phyloP scores from a whole-genome alignment of 768 basidiomycete genomes.

The Nidularia pulvinata region DNA sequence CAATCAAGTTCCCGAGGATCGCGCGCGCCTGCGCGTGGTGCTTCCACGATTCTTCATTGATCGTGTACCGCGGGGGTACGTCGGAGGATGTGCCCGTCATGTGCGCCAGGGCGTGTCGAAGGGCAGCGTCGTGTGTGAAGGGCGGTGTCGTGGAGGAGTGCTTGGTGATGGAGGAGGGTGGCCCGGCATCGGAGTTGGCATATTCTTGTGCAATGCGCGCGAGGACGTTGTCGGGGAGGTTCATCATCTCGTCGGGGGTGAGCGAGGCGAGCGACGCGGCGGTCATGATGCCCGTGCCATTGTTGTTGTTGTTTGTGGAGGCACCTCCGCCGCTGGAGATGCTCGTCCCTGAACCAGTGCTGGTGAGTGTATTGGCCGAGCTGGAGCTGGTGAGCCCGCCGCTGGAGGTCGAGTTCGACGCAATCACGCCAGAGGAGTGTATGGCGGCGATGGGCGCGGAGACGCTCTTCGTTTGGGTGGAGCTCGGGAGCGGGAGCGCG shows the following conservation, averaged over 20 bases:
- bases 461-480: conserved; percentile 58
- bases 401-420: conserved; percentile 51
- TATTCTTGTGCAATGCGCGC: conserved; percentile 51
- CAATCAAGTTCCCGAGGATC: conserved; percentile 80
- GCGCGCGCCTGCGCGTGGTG: conserved; percentile 84
- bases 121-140: not conserved
- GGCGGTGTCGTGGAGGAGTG: not conserved
- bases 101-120: not conserved
- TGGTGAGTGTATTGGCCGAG: too few relatives aligned
- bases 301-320: not conserved
- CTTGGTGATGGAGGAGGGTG: conserved; percentile 12
- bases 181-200: conserved; percentile 28
- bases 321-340: not conserved
- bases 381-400: conserved; percentile 47
- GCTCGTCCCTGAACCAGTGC: too few relatives aligned
- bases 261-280: conserved; percentile 31
- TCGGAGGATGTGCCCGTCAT: not conserved
- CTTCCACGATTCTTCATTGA: conserved; percentile 81
- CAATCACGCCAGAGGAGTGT: conserved; percentile 48
- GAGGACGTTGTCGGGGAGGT: conserved; percentile 40
- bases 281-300: not conserved
- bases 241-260: conserved; percentile 54
- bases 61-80: conserved; percentile 45
- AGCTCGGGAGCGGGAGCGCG: conserved; percentile 45
- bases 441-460: conserved; percentile 62